Evolutionary conservation across 2,329 filamentous ascomycete species (phyloP).

Genomic region (Aspergillus pseudoterreus): DNA sequence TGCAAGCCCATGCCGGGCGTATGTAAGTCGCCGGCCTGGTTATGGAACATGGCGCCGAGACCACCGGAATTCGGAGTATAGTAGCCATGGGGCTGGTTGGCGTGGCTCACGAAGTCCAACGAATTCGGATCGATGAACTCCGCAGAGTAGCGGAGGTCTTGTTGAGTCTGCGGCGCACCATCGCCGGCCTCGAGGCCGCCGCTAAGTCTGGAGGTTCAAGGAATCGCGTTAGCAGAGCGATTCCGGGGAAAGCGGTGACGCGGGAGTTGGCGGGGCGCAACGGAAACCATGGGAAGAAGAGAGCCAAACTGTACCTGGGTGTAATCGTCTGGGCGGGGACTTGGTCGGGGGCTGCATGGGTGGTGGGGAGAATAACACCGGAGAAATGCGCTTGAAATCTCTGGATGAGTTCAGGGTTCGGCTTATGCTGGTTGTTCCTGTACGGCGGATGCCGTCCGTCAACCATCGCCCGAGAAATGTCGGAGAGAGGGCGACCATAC

Average conservation of each 20-base stretch:
- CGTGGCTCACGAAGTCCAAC: slow-evolving; percentile 72
- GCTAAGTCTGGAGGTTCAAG: slow-evolving; percentile 35
- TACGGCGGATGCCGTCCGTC: slow-evolving; percentile 10
- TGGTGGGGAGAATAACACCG: slow-evolving; percentile 56
- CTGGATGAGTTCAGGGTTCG: slow-evolving; percentile 76
- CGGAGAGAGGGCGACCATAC: slow-evolving; percentile 28
- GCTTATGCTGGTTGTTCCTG: slow-evolving; percentile 79
- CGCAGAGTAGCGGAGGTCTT: slow-evolving; percentile 86
- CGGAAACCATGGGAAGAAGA: not conserved
- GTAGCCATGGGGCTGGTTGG: slow-evolving; percentile 62
- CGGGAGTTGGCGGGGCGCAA: not conserved
- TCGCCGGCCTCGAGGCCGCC: slow-evolving; percentile 69
- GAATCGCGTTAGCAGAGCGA: slow-evolving; percentile 8
- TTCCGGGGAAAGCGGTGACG: not conserved
- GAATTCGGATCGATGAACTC: slow-evolving; percentile 83
- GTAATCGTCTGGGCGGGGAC: slow-evolving; percentile 19
- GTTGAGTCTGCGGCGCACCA: slow-evolving; percentile 72
- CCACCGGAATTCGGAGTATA: slow-evolving; percentile 85
- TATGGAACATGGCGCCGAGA: slow-evolving; percentile 72
- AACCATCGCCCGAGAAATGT: slow-evolving; percentile 4
- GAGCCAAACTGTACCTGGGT: slow-evolving; percentile 19
- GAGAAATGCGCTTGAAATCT: slow-evolving; percentile 82
- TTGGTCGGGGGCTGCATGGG: slow-evolving; percentile 28
- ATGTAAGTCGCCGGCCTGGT: slow-evolving; percentile 80
- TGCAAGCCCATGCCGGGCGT: slow-evolving; percentile 72